Evolutionary conservation across 495 filamentous ascomycete genomes (phyloP).

Genomic region (Neurospora tetraspora): DNA sequence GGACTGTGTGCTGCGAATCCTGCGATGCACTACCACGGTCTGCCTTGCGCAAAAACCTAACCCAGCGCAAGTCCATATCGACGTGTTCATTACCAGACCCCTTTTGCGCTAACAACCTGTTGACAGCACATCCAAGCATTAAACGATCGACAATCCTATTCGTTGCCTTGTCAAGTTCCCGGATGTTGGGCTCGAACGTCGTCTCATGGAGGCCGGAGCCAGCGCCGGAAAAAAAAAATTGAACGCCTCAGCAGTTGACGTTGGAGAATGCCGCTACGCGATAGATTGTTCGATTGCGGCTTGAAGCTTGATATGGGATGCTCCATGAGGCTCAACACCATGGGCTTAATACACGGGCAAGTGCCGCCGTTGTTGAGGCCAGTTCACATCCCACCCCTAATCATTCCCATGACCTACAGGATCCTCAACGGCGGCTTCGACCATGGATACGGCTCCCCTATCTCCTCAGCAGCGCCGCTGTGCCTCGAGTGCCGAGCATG

Average conservation of each 20-base stretch:
- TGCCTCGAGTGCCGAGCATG: background rate
- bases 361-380: too few species aligned
- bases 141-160: background rate
- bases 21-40: too few species aligned
- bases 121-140: background rate
- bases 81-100: background rate
- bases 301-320: background rate
- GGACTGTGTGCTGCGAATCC: too few species aligned
- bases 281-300: background rate
- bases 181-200: too few species aligned
- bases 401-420: too few species aligned
- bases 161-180: too few species aligned
- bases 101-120: background rate
- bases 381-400: too few species aligned
- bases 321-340: background rate
- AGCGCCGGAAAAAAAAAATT: background rate
- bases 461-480: background rate
- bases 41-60: too few species aligned
- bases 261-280: background rate
- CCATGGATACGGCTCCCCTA: background rate
- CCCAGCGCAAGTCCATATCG: too few species aligned
- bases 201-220: background rate
- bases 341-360: background rate
- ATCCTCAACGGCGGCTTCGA: background rate
- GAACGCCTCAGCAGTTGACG: background rate